Base-by-base conservation (phyloP, 176 grass and related monocot species). In the Elaeis guineensis region DNA sequence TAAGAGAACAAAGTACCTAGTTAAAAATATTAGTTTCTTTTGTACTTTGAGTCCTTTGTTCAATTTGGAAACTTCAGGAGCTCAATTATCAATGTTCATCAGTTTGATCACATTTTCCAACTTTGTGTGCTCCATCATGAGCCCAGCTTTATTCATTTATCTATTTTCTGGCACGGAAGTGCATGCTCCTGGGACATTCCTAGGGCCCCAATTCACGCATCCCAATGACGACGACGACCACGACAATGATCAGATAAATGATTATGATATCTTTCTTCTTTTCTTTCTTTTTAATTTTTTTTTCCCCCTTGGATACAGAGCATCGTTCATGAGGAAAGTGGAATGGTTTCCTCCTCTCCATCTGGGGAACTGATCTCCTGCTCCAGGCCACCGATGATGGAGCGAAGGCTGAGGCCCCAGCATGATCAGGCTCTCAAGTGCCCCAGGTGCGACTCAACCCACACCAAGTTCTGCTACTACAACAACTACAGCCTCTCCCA, bases 381-480 rank as follows among this genome's bases (percentile, higher is more conserved):
- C 82, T 72, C 75, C 24, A 78, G 25, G 61, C 74, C 18, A 62
- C 69, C 69, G 75, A 70, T 23, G 15, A 63, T 72, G 5, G 90
- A 95, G 61, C 49, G 83, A 29, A 72, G 86, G 30, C 77, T 95
- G 7, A 86, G 90, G 21, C 90, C 90, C 2, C 76, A 78, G 66
- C 90, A 86, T 25, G 90, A 95, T 11, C 90, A 89, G 69, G 84
- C 90, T 17, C 69, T 95, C 69, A 95, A 95, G 80, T 95, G 90
- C 79, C 90, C 90, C 57, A 73, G 90, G 2, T 95, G 90, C 59
- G 86, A 95, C 23, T 95, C 90, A 3, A 75, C 82, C 44, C 85
- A 95, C 67, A 95, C 90, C 86, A 95, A 89, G 69, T 95, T 95
- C 86, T 95, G 90, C 82, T 95, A 95, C 79, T 95, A 95, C 86